Base-by-base conservation (phyloP, 1,139 yeast genomes). In the Yarrowia galli region DNA sequence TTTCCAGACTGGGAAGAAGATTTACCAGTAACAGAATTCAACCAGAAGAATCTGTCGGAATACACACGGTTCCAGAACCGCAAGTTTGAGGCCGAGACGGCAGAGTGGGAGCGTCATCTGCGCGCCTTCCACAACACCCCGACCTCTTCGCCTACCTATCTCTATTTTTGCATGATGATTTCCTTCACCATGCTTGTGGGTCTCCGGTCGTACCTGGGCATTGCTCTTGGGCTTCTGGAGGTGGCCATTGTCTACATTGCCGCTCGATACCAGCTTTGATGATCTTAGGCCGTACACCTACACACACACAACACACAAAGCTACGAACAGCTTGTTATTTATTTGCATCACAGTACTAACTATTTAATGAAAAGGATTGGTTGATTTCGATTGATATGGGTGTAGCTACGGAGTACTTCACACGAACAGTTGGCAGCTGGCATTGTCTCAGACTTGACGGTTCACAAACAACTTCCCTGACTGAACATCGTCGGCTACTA, bases 1-100 rank as follows among this genome's bases (percentile, higher is more conserved):
- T 58, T 58, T 25, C 64, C 64, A 15, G 64, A 58, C 51, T 58
- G 64, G 64, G 64, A 58, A 43, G 64, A 58, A 40, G 64, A 58
- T 9, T 13, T 43, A 9, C 64, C 51, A 20, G 64, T 58, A 12
- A 58, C 64, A 16, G 64, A 58, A 18, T 58, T 58, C 64, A 58
- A 42, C 64, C 51, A 58, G 64, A 58, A 58, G 15, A 58, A 58
- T 18, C 64, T 58, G 64, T 43, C 49, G 13, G 64, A 58, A 43
- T 58, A 58, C 64, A 58, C 64, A 10, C 64, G 64, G 28, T 58
- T 58, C 51, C 64, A 58, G 42, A 58, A 43, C 51, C 64, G 40
- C 51, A 58, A 58, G 35, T 58, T 58, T 28, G 64, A 58, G 64
- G 64, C 64, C 22, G 64, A 58, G 25, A 43, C 64, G 20, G 64